Conservation (phyloP, 2,329 filamentous ascomycete species). For the Whalleya microplaca region DNA sequence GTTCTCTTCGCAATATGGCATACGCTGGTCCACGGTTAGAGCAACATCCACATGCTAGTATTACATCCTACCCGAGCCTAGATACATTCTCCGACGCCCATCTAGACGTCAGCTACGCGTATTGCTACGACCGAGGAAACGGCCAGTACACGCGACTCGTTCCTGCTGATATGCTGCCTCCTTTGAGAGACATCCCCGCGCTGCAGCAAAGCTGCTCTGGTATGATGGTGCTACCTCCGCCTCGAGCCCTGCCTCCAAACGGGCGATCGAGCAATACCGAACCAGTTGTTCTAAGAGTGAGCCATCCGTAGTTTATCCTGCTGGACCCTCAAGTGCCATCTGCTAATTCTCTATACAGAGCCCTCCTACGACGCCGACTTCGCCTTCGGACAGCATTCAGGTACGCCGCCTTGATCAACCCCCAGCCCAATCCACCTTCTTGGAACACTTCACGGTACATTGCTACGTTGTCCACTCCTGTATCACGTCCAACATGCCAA, state of each 20-base stretch:
- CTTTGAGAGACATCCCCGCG: conserved; percentile 48
- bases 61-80: conserved; percentile 15
- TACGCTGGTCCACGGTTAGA: conserved; percentile 22
- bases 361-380: conserved; percentile 26
- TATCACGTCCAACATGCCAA: too few relatives aligned
- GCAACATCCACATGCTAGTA: conserved; percentile 16
- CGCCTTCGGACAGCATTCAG: conserved; percentile 37
- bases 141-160: conserved; percentile 59
- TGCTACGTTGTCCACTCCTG: neutral
- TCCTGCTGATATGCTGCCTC: conserved; percentile 57
- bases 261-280: conserved; percentile 44
- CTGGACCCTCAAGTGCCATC: conserved; percentile 6
- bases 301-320: conserved; percentile 25
- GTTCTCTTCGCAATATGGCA: conserved; percentile 7
- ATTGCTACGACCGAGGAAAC: conserved; percentile 57
- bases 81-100: conserved; percentile 27
- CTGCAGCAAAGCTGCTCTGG: conserved; percentile 43
- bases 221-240: conserved; percentile 52
- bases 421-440: neutral
- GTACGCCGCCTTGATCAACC: conserved; percentile 27
- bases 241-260: conserved; percentile 42
- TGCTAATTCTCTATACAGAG: conserved; percentile 22
- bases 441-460: neutral
- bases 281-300: conserved; percentile 44
- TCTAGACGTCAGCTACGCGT: conserved; percentile 45